Percentiles rank a stretch among this genome's conserved stretches.
Conservation (phyloP, 495 filamentous ascomycete species). For the Pseudoneurospora amorphoporcata region DNA sequence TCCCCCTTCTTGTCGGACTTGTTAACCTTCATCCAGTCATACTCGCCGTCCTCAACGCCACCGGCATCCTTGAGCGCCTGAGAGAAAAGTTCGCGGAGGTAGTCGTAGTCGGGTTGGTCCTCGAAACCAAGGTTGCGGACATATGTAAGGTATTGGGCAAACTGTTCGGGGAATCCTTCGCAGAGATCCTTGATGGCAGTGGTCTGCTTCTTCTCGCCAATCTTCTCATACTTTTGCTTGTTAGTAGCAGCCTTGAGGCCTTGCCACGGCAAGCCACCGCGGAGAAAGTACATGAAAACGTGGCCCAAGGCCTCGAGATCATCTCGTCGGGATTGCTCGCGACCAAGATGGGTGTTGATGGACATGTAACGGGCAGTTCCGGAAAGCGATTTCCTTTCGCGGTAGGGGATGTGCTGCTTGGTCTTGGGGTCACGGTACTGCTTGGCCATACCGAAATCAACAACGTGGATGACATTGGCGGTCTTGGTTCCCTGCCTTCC, state of each 20-base stretch:
- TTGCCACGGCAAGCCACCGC: conserved; percentile 95
- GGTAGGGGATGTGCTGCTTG: conserved; percentile 98
- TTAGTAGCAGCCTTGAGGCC: conserved; percentile 98
- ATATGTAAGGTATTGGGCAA: conserved; percentile 94
- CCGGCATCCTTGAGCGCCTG: conserved; percentile 91
- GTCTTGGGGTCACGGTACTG: conserved; percentile 98
- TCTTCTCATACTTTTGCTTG: conserved; percentile 99
- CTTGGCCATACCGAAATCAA: conserved; percentile 99
- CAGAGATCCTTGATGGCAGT: conserved; percentile 95
- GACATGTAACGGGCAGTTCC: conserved; percentile 98
- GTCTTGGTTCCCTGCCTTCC: conserved; percentile 86
- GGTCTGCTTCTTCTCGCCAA: conserved; percentile 99
- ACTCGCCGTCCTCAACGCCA: conserved; percentile 95
- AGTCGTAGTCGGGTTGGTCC: conserved; percentile 97
- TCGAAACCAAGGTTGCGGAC: conserved; percentile 97
- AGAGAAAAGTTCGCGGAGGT: conserved; percentile 90
- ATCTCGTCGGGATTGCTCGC: conserved; percentile 93
- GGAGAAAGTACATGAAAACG: conserved; percentile 98
- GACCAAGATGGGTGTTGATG: conserved; percentile 96
- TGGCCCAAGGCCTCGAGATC: conserved; percentile 94
- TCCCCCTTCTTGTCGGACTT: conserved; percentile 91
- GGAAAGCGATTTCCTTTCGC: conserved; percentile 94
- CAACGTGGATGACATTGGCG: conserved; percentile 96
- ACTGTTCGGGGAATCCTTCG: conserved; percentile 93
- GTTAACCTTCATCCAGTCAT: conserved; percentile 99